A percentile compares a stretch with the other conserved stretches of the same genome.
phyloP scores from a whole-genome alignment of 768 basidiomycete genomes.

The Amanita pseudoporphyria region DNA sequence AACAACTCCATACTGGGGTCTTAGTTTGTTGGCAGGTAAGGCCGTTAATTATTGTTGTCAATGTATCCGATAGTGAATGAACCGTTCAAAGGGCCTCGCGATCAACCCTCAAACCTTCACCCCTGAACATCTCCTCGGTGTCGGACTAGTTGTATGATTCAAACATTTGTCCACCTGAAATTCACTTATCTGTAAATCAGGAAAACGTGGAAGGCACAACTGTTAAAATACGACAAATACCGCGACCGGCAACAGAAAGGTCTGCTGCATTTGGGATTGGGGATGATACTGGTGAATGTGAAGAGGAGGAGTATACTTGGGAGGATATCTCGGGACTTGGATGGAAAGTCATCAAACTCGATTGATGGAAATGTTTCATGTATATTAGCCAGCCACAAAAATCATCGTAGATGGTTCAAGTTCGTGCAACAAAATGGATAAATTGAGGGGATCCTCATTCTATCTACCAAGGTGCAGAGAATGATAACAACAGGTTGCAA shows the following conservation, averaged over 20 bases:
- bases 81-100: constrained; percentile 2
- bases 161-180: not conserved
- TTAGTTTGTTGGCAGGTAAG: constrained; percentile 4
- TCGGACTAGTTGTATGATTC: not conserved
- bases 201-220: not conserved
- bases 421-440: too few species aligned
- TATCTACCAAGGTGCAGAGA: too few species aligned
- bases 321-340: constrained; percentile 1
- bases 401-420: too few species aligned
- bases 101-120: constrained; percentile 8
- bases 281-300: not conserved
- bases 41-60: not conserved
- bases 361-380: not conserved
- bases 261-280: constrained; percentile 5
- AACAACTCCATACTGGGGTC: not conserved
- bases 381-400: too few species aligned
- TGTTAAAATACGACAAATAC: constrained; percentile 4
- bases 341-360: not conserved
- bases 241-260: constrained; percentile 3
- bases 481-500: too few species aligned
- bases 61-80: not conserved
- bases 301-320: constrained; percentile 3
- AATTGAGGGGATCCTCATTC: too few species aligned
- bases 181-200: not conserved
- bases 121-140: constrained; percentile 1